phyloP scores from a whole-genome alignment of 2,329 filamentous ascomycete species.

The Claviceps sorghi region DNA sequence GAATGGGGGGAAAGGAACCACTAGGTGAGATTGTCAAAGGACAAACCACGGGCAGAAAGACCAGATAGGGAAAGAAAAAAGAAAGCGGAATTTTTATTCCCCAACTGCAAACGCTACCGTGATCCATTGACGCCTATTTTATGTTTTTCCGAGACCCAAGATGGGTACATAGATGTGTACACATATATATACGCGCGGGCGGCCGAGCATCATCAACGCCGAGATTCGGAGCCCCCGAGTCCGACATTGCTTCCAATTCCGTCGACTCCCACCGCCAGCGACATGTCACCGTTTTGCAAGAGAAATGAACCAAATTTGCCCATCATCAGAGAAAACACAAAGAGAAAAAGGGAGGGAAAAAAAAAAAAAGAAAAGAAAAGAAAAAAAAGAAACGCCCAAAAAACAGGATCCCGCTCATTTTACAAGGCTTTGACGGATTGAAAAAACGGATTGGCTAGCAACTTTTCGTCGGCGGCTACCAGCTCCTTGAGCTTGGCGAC shows the following conservation, averaged over 20 bases:
- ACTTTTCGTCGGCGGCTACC: conserved; percentile 55
- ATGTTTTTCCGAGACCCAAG: not conserved
- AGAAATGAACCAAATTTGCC: not conserved
- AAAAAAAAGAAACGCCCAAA: not conserved
- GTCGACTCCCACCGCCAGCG: not conserved
- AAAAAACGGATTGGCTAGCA: conserved; percentile 56
- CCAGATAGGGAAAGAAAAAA: not conserved
- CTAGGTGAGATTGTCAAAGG: too few relatives aligned
- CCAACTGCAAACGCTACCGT: not conserved
- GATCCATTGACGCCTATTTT: not conserved
- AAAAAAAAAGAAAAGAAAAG: not conserved
- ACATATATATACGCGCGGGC: not conserved
- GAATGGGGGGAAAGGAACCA: too few relatives aligned
- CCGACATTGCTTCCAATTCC: not conserved
- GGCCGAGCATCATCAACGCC: not conserved
- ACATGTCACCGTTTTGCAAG: not conserved
- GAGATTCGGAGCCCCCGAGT: not conserved
- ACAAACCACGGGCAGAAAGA: too few relatives aligned
- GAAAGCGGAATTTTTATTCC: not conserved
- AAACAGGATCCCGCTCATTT: conserved; percentile 4
- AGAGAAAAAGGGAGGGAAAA: not conserved
- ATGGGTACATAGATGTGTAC: not conserved
- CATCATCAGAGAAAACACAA: too few relatives aligned
- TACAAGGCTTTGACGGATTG: conserved; percentile 44
- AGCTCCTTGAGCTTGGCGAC: conserved; percentile 64